These are phyloP conservation scores for Macaranga tanarius DNA, from an alignment of 441 rosid genomes.

Conservation along the genomic window DNA sequence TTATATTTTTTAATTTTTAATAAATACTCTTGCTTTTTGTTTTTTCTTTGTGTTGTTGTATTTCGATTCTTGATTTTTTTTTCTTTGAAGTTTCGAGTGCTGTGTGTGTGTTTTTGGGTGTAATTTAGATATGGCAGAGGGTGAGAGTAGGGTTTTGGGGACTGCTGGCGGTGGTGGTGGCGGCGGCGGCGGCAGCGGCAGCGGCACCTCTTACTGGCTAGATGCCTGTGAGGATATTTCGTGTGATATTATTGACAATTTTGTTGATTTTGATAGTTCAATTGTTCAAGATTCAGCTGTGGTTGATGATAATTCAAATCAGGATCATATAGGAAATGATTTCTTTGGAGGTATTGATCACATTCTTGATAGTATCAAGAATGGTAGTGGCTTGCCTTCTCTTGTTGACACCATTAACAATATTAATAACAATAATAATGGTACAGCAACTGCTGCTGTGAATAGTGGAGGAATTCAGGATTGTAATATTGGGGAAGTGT, in stretches of 20 bases:
- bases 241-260: slow-evolving; percentile 64
- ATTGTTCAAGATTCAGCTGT: slow-evolving; percentile 45
- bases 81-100: slow-evolving; percentile 5
- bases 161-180: slow-evolving; percentile 29
- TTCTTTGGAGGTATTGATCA: slow-evolving; percentile 96
- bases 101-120: not conserved
- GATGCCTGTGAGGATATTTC: slow-evolving; percentile 87
- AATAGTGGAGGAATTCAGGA: slow-evolving; percentile 27
- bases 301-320: slow-evolving; percentile 42
- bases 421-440: not conserved
- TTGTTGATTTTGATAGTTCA: slow-evolving; percentile 66
- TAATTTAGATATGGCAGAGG: slow-evolving; percentile 44
- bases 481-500: slow-evolving; percentile 28
- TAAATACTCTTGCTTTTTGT: not conserved
- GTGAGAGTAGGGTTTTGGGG: slow-evolving; percentile 51
- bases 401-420: not conserved
- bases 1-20: slow-evolving; percentile 4
- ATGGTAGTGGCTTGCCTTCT: slow-evolving; percentile 66
- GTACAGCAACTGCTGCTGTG: slow-evolving; percentile 2
- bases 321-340: slow-evolving; percentile 44
- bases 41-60: not conserved
- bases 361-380: slow-evolving; percentile 84
- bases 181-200: slow-evolving; percentile 32
- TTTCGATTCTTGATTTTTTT: not conserved
- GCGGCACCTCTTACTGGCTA: slow-evolving; percentile 78